Conservation (phyloP, 2,329 filamentous ascomycete species). For the Penicillium sp. region DNA sequence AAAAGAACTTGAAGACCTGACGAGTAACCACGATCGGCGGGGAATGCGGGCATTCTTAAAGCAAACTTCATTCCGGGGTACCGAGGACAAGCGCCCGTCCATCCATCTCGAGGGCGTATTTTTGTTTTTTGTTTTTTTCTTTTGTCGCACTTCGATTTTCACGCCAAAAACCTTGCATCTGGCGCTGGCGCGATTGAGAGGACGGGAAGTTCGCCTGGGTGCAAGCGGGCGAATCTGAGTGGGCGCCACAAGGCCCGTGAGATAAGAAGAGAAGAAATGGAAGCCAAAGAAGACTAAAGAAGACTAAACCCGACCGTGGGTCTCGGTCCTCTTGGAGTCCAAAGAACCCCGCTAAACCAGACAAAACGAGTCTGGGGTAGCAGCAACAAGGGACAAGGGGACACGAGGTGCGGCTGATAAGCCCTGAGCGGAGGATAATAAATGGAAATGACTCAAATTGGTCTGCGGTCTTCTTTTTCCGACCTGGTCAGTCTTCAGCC, state of each 20-base stretch:
- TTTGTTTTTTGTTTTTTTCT: background rate
- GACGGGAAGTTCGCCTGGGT: background rate
- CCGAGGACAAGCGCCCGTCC: background rate
- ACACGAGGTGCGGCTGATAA: background rate
- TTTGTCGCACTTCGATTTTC: background rate
- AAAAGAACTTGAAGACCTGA: background rate
- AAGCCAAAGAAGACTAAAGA: background rate
- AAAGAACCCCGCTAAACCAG: background rate
- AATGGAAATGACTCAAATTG: background rate
- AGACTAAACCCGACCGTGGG: background rate
- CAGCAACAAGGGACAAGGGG: background rate
- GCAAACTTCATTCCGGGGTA: background rate
- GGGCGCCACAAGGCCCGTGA: conserved; percentile 13
- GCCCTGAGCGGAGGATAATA: background rate
- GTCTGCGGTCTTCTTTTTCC: background rate
- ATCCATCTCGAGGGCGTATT: background rate
- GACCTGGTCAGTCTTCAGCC: background rate
- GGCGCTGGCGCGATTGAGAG: background rate
- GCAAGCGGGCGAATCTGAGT: background rate
- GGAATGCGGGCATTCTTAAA: conserved; percentile 16
- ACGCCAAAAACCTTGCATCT: background rate
- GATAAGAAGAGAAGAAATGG: conserved; percentile 15
- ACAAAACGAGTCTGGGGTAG: background rate
- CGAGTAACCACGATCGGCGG: background rate
- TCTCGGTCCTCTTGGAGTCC: background rate